Evolutionary conservation across 179 eudicot genomes (phyloP).

Genomic region (Spergularia azorica): DNA sequence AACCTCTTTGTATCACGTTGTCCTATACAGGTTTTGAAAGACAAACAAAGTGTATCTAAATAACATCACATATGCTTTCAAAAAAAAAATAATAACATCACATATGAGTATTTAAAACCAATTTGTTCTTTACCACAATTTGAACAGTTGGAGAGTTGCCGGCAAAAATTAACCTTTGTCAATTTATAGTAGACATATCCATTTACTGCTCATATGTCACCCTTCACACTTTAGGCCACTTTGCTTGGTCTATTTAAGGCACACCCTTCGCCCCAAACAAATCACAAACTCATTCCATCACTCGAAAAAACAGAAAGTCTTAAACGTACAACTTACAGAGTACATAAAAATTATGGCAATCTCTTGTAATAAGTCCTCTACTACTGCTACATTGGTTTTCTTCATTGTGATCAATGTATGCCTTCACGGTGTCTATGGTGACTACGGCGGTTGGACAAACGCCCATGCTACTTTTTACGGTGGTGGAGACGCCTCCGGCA

Average conservation of each 20-base stretch:
- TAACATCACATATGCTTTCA: too few species aligned
- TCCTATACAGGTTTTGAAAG: too few species aligned
- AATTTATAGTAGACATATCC: not conserved
- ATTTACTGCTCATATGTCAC: slow-evolving; percentile 16
- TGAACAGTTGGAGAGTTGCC: not conserved
- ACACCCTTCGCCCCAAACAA: slow-evolving; percentile 8
- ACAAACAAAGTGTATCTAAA: too few species aligned
- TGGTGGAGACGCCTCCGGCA: slow-evolving; percentile 46
- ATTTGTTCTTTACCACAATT: not conserved
- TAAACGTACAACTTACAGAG: not conserved
- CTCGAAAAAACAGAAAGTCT: not conserved
- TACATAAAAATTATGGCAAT: not conserved
- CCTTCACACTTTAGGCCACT: not conserved
- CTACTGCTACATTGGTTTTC: slow-evolving; percentile 17
- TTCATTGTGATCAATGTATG: slow-evolving; percentile 34
- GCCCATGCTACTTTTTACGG: slow-evolving; percentile 46
- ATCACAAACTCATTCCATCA: not conserved
- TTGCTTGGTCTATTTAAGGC: slow-evolving; percentile 15
- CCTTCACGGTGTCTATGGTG: slow-evolving; percentile 31
- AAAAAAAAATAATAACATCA: not conserved
- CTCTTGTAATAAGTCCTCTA: not conserved
- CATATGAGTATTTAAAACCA: not conserved
- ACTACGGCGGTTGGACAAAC: slow-evolving; percentile 43
- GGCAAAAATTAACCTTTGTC: not conserved
- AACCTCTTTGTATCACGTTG: too few species aligned